Conservation (phyloP, 331 rosid species). For the Malus hybrid region DNA sequence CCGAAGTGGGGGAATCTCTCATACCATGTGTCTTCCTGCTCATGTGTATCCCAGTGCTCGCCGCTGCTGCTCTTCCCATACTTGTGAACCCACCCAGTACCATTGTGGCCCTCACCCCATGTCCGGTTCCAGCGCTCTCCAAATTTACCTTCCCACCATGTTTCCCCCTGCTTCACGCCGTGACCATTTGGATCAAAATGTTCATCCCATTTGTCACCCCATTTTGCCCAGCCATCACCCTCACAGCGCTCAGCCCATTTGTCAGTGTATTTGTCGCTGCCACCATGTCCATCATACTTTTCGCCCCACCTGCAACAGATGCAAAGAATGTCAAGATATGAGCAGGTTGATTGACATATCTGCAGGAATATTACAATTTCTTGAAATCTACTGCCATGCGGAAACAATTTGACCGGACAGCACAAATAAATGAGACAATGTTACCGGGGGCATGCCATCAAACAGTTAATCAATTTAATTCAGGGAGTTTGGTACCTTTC, state of each 20-base stretch:
- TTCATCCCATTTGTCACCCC: constrained; percentile 99
- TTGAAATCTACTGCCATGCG: neutral
- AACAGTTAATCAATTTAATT: neutral
- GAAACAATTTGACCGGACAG: neutral
- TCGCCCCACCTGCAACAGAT: constrained; percentile 83
- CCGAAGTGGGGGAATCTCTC: constrained; percentile 88
- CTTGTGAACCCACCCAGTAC: constrained; percentile 95
- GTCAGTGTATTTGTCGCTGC: constrained; percentile 84
- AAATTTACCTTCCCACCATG: constrained; percentile 87
- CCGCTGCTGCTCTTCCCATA: constrained; percentile 93
- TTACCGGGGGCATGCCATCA: neutral
- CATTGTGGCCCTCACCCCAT: constrained; percentile 93
- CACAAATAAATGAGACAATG: neutral
- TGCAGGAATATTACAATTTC: neutral
- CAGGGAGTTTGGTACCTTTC: constrained; percentile 54
- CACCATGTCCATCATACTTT: constrained; percentile 79
- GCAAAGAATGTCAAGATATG: neutral
- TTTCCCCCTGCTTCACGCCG: constrained; percentile 96
- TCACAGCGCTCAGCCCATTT: constrained; percentile 92
- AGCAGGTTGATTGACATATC: neutral
- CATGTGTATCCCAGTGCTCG: constrained; percentile 96
- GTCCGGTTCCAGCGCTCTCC: constrained; percentile 90
- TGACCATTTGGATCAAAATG: constrained; percentile 51
- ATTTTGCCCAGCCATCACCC: constrained; percentile 82
- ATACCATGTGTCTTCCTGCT: constrained; percentile 79